Conservation (phyloP, 2,329 filamentous ascomycete genomes). For the Penicillium sp. region DNA sequence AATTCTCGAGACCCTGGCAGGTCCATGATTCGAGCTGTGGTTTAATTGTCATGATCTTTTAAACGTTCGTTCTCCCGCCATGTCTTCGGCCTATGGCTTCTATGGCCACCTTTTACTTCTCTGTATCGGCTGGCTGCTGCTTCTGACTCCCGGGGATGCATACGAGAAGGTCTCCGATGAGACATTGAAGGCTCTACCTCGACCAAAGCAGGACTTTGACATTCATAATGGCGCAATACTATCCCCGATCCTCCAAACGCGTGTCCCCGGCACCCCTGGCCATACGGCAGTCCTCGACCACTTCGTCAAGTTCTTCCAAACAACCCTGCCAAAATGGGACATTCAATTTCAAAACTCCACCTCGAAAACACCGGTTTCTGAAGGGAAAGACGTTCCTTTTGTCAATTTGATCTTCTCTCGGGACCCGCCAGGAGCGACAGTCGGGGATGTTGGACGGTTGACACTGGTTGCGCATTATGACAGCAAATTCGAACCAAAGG, state of each 20-base stretch:
- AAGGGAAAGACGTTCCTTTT: slow-evolving; percentile 68
- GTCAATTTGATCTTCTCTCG: slow-evolving; percentile 78
- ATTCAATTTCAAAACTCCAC: slow-evolving; percentile 87
- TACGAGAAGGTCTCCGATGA: slow-evolving; percentile 66
- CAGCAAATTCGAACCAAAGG: slow-evolving; percentile 68
- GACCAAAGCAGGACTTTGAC: slow-evolving; percentile 70
- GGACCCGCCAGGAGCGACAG: slow-evolving; percentile 74
- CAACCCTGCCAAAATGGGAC: slow-evolving; percentile 69
- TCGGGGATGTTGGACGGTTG: slow-evolving; percentile 71
- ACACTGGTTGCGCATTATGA: slow-evolving; percentile 94
- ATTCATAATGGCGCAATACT: slow-evolving; percentile 69
- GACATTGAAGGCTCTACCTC: slow-evolving; percentile 64
- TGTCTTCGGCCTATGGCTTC: slow-evolving; percentile 28
- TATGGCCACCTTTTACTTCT: slow-evolving; percentile 23
- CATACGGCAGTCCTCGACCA: slow-evolving; percentile 68
- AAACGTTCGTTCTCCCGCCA: slow-evolving; percentile 12
- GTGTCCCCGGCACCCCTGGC: slow-evolving; percentile 80
- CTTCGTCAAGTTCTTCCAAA: slow-evolving; percentile 74
- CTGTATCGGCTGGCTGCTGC: slow-evolving; percentile 22
- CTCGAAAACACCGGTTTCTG: slow-evolving; percentile 69
- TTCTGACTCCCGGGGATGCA: slow-evolving; percentile 32
- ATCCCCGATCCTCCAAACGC: slow-evolving; percentile 77
- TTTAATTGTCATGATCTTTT: slow-evolving; percentile 12
- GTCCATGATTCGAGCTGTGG: slow-evolving; percentile 1
- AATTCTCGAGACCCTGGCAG: slow-evolving; percentile 8